phyloP scores from a whole-genome alignment of 2,329 filamentous ascomycete genomes.

The Arthrobotrys sinensis region DNA sequence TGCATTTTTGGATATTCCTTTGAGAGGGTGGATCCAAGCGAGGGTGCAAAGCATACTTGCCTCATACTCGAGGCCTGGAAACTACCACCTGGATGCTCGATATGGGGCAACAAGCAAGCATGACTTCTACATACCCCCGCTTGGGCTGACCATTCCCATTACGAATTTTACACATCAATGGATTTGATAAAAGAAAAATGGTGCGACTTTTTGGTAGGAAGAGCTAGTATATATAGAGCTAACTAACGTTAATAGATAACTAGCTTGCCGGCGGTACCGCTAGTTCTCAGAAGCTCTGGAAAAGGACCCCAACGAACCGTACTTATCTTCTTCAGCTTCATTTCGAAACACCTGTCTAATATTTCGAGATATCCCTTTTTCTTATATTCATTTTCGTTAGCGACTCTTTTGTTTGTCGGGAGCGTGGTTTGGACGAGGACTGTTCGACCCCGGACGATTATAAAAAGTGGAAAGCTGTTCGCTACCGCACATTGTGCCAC shows the following conservation, averaged over 20 bases:
- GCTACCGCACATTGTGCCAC: slow-evolving; percentile 24
- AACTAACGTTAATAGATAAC: slow-evolving; percentile 26
- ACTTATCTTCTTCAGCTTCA: slow-evolving; percentile 4
- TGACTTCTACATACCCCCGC: slow-evolving; percentile 23
- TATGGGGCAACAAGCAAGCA: background rate
- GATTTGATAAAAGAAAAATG: slow-evolving; percentile 28
- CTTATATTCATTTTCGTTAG: background rate
- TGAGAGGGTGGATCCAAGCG: slow-evolving; percentile 20
- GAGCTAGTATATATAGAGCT: slow-evolving; percentile 35
- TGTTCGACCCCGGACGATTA: background rate
- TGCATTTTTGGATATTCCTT: slow-evolving; percentile 44
- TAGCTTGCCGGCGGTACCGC: slow-evolving; percentile 37
- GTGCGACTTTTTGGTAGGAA: background rate
- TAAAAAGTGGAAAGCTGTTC: slow-evolving; percentile 18
- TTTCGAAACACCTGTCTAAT: background rate
- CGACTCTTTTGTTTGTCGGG: background rate
- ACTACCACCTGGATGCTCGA: background rate
- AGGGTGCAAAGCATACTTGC: slow-evolving; percentile 11
- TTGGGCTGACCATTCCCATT: slow-evolving; percentile 50
- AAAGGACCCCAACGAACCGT: background rate
- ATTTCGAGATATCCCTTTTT: background rate
- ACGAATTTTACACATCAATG: slow-evolving; percentile 33
- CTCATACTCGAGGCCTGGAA: background rate
- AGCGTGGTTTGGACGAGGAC: background rate
- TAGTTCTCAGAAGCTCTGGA: slow-evolving; percentile 19